Evolutionary conservation across 192 early-diverging fungal genomes (phyloP).

Genomic region (Backusella morwellensis): DNA sequence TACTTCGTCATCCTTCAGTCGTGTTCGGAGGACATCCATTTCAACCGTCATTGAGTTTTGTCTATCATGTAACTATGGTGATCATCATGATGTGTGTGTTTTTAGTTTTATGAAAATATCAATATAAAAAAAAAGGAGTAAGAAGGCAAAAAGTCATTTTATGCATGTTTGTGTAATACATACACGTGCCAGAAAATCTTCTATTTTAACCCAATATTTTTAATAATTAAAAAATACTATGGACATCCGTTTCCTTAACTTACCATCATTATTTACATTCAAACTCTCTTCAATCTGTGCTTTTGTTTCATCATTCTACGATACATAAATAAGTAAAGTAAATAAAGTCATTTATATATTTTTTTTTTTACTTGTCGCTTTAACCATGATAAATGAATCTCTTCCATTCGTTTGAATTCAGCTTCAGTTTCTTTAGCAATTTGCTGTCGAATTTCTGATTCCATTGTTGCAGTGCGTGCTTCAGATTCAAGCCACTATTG

Average conservation of each 20-base stretch:
- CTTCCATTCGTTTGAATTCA: conserved; percentile 47
- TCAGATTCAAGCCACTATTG: conserved; percentile 45
- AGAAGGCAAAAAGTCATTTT: not conserved
- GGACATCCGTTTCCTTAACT: not conserved
- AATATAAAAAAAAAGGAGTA: not conserved
- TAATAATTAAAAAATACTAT: not conserved
- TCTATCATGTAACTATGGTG: conserved; percentile 16
- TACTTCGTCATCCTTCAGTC: conserved; percentile 20
- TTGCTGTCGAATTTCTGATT: conserved; percentile 54
- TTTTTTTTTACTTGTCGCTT: conserved; percentile 24
- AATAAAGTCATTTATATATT: not conserved
- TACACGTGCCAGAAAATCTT: conserved; percentile 16
- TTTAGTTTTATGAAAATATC: not conserved
- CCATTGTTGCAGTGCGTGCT: conserved; percentile 49
- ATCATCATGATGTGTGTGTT: not conserved
- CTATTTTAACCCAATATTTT: not conserved
- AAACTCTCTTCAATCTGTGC: conserved; percentile 2
- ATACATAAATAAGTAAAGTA: not conserved
- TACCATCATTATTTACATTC: not conserved
- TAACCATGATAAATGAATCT: conserved; percentile 27
- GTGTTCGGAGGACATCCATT: conserved; percentile 15
- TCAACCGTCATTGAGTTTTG: conserved; percentile 23
- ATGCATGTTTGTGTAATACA: not conserved
- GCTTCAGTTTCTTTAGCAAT: conserved; percentile 42
- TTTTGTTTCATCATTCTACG: conserved; percentile 7